Base-by-base conservation (phyloP, 2,329 filamentous ascomycete genomes). In the Parafenestella ontariensis region DNA sequence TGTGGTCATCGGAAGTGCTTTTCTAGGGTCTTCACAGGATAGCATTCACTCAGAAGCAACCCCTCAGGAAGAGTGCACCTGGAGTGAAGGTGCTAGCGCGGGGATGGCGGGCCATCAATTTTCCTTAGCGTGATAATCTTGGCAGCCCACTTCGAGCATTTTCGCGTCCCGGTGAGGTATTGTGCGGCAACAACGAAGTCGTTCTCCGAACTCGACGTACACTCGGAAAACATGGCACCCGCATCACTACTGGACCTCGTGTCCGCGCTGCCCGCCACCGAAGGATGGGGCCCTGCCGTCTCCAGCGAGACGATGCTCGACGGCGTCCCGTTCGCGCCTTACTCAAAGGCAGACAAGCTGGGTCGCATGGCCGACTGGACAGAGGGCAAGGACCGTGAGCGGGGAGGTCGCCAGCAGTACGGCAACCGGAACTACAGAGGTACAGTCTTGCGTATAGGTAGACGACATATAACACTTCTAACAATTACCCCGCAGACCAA, bases 311-410 rank as follows among this genome's bases (percentile, higher is more conserved):
- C 91, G 62, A 96, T 91, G 59, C 86, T 98, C 71, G 89, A 96
- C 76, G 95, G 95, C 75, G 92, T 98, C 45, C 95, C 95, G 34
- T 99, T 97, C 78, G 95, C 95, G 69, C 95, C 95, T 58, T 99
- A 95, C 83, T 97, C 93, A 66, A 99, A 99, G 81, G 92, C 92
- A 76, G 95, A 99, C 83, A 98, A 97, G 85, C 84, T 99, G 56
- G 95, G 95, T 73, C 93, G 95, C 77, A 98, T 99, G 93, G 95
- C 95, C 58, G 95, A 99, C 83, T 99, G 95, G 95, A 96, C 93
- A 43, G 95, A 97, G 75, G 88, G 90, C 77, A 97, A 97, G 81
- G 85, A 87, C 66, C 74, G 82, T 50, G 91, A 95, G 57, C 83
- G 92, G 71, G 89, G 90, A 65, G 91, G 92, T 59, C 84, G 94